Evolutionary conservation across 805 yeast genomes (phyloP), one percentile per base, ranked within the genome.

Genomic region (Candida nanaspora): DNA sequence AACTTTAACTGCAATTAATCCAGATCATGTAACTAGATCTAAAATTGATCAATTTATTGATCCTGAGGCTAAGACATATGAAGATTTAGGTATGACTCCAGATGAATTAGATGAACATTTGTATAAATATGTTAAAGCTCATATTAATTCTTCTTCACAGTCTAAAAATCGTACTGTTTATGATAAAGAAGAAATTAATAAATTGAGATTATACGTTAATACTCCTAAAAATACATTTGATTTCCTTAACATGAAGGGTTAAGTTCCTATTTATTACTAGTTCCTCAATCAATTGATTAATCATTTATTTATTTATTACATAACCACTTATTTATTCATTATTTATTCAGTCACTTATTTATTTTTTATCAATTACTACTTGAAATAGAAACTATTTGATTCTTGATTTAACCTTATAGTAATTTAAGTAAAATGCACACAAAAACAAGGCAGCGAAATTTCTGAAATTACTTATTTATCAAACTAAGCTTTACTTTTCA

Each of bases 11-110:
- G 44, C 57, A 4, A 36, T 76, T 44, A 82, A 79, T 53, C 76
- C 85, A 22, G 95, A 86, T 61, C 80, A 80, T 59, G 72, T 82
- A 41, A 83, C 79, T 62, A 78, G 95, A 66, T 78, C 79, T 62
- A 70, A 74, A 52, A 70, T 82, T 44, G 70, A 82, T 63, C 95
- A 86, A 62, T 55, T 53, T 18, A 69, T 80, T 45, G 84, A 80
- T 54, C 70, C 74, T 25, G 55, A 59, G 14, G 87, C 86, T 21
- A 67, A 70, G 53, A 75, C 82, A 14, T 86, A 81, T 61, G 66
- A 63, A 27, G 93, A 86, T 56, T 72, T 86, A 52, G 93, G 86
- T 35, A 77, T 86, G 56, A 66, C 70, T 36, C 75, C 80, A 14
- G 78, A 68, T 45, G 63, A 68, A 44, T 63, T 81, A 36, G 70